Conservation (phyloP, 495 filamentous ascomycete species). For the Haplographium delicatum region DNA sequence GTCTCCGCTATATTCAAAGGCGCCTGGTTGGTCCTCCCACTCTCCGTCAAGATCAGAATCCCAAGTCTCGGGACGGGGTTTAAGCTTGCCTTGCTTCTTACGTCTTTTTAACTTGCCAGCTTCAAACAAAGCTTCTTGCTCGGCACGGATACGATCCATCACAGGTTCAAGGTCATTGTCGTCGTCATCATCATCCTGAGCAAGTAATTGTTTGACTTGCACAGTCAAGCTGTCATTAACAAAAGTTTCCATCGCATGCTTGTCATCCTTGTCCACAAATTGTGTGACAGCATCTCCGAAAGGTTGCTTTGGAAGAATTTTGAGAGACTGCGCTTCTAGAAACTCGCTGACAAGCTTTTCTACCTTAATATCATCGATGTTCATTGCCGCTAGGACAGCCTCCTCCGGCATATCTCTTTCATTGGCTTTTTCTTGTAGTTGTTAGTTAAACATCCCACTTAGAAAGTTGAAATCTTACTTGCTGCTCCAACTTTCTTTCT, state of each 20-base stretch:
- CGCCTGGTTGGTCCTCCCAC: constrained; percentile 77
- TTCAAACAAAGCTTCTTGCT: constrained; percentile 67
- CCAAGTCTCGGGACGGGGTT: constrained; percentile 75
- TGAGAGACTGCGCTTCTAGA: constrained; percentile 75
- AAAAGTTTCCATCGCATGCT: constrained; percentile 85
- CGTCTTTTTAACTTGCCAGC: constrained; percentile 60
- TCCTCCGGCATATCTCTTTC: constrained; percentile 51
- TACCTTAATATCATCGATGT: constrained; percentile 75
- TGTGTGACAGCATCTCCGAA: constrained; percentile 92
- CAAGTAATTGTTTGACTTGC: constrained; percentile 71
- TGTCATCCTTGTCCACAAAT: constrained; percentile 94
- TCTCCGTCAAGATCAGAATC: constrained; percentile 78
- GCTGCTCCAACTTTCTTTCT: constrained; percentile 67
- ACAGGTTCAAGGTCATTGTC: constrained; percentile 51
- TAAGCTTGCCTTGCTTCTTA: constrained; percentile 55
- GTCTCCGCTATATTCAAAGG: constrained; percentile 44
- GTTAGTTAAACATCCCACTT: not conserved
- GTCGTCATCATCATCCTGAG: constrained; percentile 62
- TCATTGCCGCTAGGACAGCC: constrained; percentile 50
- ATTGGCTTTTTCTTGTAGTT: constrained; percentile 14
- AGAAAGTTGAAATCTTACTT: constrained; percentile 14
- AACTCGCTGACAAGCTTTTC: constrained; percentile 83
- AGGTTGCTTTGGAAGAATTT: constrained; percentile 82
- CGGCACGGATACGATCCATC: constrained; percentile 65
- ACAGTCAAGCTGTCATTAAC: constrained; percentile 71